A percentile compares a stretch with the other conserved stretches of the same genome.
Evolutionary conservation across 768 basidiomycete species (phyloP).

Genomic region (Pleurotus platypus): DNA sequence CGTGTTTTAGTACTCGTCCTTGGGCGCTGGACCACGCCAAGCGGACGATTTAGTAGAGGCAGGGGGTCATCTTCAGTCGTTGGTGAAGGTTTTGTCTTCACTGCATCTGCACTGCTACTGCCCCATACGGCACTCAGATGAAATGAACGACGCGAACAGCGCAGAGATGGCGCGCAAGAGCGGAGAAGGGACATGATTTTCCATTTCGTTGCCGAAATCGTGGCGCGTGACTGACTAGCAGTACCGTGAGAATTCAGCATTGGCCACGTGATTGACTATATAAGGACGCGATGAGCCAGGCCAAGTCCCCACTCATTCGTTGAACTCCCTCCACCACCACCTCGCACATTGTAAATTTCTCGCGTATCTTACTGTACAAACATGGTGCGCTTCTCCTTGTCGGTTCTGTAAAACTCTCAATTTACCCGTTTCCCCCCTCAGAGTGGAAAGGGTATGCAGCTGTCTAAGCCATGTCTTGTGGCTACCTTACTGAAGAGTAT

Average conservation of each 20-base stretch:
- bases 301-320: conserved; percentile 31
- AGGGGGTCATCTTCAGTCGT: conserved; percentile 20
- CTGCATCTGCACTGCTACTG: not conserved
- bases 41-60: conserved; percentile 53
- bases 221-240: not conserved
- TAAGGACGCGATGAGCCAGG: conserved; percentile 34
- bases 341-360: conserved; percentile 14
- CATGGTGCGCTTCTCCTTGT: conserved; percentile 19
- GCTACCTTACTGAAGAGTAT: conserved; percentile 3
- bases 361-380: conserved; percentile 15
- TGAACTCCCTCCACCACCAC: conserved; percentile 32
- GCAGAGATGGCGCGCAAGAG: not conserved
- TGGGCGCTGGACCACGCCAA: conserved; percentile 75
- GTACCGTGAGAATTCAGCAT: conserved; percentile 12
- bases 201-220: not conserved
- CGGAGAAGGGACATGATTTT: conserved; percentile 1
- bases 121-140: not conserved
- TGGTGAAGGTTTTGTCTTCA: not conserved
- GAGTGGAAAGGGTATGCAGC: conserved; percentile 34
- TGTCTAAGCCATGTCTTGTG: not conserved
- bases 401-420: not conserved
- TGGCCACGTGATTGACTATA: conserved; percentile 29
- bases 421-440: conserved; percentile 11
- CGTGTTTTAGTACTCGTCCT: conserved; percentile 54
- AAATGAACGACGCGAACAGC: not conserved